These are phyloP conservation scores for Myxozyma neotropica DNA, from an alignment of 805 yeast species.

Conservation along the genomic window DNA sequence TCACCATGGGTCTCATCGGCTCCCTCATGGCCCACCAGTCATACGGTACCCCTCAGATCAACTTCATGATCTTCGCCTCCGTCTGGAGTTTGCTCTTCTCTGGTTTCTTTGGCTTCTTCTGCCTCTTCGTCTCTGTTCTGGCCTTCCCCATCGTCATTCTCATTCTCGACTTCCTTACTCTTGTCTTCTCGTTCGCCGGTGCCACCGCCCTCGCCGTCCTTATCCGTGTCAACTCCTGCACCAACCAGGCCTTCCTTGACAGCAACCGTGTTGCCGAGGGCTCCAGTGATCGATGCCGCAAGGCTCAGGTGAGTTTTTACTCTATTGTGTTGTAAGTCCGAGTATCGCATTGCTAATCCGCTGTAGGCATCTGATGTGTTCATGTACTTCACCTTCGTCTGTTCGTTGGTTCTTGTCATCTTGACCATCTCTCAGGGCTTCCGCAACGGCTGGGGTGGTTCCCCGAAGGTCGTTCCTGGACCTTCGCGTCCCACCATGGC, in stretches of 20 bases:
- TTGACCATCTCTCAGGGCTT: slow-evolving; percentile 55
- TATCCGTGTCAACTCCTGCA: slow-evolving; percentile 83
- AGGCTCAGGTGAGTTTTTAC: slow-evolving; percentile 64
- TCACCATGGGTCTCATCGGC: slow-evolving; percentile 85
- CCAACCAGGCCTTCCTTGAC: slow-evolving; percentile 64
- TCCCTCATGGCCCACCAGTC: slow-evolving; percentile 74
- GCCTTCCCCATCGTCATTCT: slow-evolving; percentile 86
- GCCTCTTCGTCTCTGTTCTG: slow-evolving; percentile 73
- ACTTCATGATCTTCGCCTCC: slow-evolving; percentile 83
- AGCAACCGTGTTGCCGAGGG: slow-evolving; percentile 75
- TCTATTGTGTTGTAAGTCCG: slow-evolving; percentile 69
- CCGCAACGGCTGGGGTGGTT: slow-evolving; percentile 34
- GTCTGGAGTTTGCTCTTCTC: slow-evolving; percentile 84
- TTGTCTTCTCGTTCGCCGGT: slow-evolving; percentile 90
- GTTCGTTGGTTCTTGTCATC: slow-evolving; percentile 66
- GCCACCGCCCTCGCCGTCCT: slow-evolving; percentile 94
- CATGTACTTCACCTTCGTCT: slow-evolving; percentile 78
- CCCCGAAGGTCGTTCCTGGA: slow-evolving; percentile 14
- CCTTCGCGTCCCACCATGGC: slow-evolving; percentile 22
- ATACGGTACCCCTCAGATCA: slow-evolving; percentile 73
- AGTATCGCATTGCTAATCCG: not conserved
- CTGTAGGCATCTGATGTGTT: slow-evolving; percentile 66
- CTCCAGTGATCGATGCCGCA: slow-evolving; percentile 83
- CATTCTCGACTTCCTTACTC: slow-evolving; percentile 79
- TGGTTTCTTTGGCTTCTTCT: slow-evolving; percentile 73